phyloP scores from a whole-genome alignment of 1,284 basidiomycete species.

The Waitea zeae region DNA sequence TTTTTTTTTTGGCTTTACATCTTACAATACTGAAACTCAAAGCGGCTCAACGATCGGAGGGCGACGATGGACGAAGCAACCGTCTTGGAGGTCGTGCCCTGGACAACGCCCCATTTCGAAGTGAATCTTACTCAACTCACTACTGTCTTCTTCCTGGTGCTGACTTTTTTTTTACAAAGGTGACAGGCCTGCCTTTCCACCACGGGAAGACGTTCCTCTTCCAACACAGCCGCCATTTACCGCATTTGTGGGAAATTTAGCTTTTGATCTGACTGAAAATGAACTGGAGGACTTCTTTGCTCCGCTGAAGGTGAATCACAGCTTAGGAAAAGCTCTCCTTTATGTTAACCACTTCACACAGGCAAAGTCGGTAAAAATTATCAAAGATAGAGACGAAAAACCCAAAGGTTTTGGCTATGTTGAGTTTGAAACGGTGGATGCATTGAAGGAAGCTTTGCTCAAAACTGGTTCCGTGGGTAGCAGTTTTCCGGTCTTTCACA shows the following conservation, averaged over 20 bases:
- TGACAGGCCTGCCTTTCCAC: conserved; percentile 29
- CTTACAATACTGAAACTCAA: no score
- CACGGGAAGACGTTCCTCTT: conserved; percentile 83
- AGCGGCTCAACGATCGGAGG: no score
- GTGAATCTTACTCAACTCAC: no score
- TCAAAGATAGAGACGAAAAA: conserved; percentile 80
- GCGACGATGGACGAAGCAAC: no score
- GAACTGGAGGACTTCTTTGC: conserved; percentile 77
- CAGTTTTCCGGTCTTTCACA: conserved; percentile 4
- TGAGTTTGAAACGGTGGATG: conserved; percentile 77
- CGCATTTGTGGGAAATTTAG: conserved; percentile 89
- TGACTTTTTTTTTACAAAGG: no score
- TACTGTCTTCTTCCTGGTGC: no score
- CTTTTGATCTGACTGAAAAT: conserved; percentile 79
- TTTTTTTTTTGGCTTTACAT: no score
- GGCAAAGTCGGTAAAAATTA: conserved; percentile 82
- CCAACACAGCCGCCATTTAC: conserved; percentile 94
- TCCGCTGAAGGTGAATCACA: conserved; percentile 29
- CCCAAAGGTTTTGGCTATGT: conserved; percentile 98
- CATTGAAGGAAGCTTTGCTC: conserved; percentile 67
- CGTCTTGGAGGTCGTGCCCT: no score
- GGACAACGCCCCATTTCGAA: no score
- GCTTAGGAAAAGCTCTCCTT: neutral
- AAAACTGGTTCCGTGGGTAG: conserved; percentile 24
- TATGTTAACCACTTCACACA: conserved; percentile 13